Evolutionary conservation across 2,329 filamentous ascomycete species (phyloP), one percentile per base, ranked within the genome.

Genomic region (Colletotrichum truncatum): DNA sequence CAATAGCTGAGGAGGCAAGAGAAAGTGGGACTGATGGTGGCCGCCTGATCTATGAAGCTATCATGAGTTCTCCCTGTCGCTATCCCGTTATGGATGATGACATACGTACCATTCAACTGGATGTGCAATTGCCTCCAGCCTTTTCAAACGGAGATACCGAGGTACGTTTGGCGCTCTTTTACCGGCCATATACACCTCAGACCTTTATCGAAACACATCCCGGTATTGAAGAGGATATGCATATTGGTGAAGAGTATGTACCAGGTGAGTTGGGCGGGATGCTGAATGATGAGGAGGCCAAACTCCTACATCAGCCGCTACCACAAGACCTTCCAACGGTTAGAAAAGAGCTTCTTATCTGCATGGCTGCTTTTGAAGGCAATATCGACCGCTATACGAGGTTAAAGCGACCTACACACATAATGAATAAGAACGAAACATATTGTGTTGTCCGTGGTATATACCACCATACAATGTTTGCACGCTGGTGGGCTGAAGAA

Each of bases 81-180:
- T 79, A 72, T 60, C 52, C 45, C 5, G 68, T 78, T 36, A 77
- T 80, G 76, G 67, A 80, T 67, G 79, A 81, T 68, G 79, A 79
- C 66, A 67, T 49, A 3, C 66, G 68, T 7, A 66, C 68, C 2
- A 58, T 77, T 25, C 56, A 73, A n/a, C 9, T 45, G 12, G 45
- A 68, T 11, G 39, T 46, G 8, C 61, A 48, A 7, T 51, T 10
- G 18, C 43, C 55, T 9, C 48, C 39, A 9, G 69, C 70, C 2
- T 62, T 63, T 54, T 69, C 80, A 11, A 80, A 80, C 66, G 77
- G 73, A 7, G 75, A 80, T 55, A 79, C 77, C 1, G 71, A 70
- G 10, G 73, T 78, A 5, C 60, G 70, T 34, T 61, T 58, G 7
- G 48, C 30, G 16, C 41, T 69, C 12, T 26, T 45, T 6, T 12